A percentile compares a stretch with the other conserved stretches of the same genome.
Conservation (phyloP, 2,329 filamentous ascomycete species). For the Trichophyton schoenleinii region DNA sequence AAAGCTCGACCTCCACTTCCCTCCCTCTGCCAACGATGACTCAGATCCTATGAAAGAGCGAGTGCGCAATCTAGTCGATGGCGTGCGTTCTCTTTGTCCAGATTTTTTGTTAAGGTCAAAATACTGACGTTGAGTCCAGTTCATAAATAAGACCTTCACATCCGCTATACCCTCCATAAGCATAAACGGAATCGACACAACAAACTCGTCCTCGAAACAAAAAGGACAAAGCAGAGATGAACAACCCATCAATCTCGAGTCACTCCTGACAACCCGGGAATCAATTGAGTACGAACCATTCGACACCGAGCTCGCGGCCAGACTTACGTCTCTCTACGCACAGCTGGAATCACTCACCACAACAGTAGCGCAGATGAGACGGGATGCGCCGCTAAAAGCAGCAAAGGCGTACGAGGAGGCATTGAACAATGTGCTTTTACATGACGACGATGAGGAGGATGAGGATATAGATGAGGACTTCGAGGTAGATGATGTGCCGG, state of each 20-base stretch:
- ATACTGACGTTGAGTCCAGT: constrained; percentile 18
- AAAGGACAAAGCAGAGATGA: constrained; percentile 3
- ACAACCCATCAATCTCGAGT: constrained; percentile 19
- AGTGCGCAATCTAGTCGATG: constrained; percentile 31
- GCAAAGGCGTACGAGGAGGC: constrained; percentile 28
- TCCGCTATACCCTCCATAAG: constrained; percentile 33
- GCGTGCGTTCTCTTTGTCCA: constrained; percentile 18
- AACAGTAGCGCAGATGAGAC: constrained; percentile 34
- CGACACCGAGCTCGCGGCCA: constrained; percentile 32
- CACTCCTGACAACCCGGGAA: constrained; percentile 27
- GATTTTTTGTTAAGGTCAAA: no score
- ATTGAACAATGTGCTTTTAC: constrained; percentile 24
- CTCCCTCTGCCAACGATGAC: constrained; percentile 31
- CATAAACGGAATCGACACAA: constrained; percentile 37
- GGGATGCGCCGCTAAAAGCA: constrained; percentile 32
- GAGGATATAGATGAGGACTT: constrained; percentile 4
- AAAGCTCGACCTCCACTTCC: constrained; percentile 38
- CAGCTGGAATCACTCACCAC: constrained; percentile 37
- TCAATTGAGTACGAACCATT: constrained; percentile 38
- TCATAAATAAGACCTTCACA: constrained; percentile 34
- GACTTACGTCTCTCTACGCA: constrained; percentile 34
- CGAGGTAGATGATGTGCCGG: not conserved
- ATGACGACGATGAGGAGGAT: constrained; percentile 50
- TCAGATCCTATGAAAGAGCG: constrained; percentile 34
- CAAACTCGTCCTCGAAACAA: constrained; percentile 2